Evolutionary conservation across 2,329 filamentous ascomycete genomes (phyloP).

Genomic region (Fragosphaeria purpurea): DNA sequence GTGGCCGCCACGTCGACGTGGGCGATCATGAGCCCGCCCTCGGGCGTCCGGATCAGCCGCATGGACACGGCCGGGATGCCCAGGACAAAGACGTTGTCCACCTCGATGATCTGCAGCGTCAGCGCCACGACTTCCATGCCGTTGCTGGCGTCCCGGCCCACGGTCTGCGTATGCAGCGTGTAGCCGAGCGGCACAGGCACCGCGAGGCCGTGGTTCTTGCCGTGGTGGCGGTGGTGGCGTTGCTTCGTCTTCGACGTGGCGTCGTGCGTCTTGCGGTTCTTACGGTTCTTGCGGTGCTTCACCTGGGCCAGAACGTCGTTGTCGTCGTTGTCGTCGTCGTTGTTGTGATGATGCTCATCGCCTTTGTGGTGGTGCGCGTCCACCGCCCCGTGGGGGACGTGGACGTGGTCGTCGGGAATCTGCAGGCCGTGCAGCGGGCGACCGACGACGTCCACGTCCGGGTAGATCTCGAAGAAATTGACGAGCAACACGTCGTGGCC

Average conservation of each 20-base stretch:
- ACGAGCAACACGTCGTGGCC: conserved; percentile 41
- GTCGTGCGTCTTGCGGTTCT: conserved; percentile 10
- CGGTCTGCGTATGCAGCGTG: conserved; percentile 31
- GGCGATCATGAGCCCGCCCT: conserved; percentile 45
- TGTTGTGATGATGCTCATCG: conserved; percentile 5
- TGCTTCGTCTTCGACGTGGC: conserved; percentile 3
- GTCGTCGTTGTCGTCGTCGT: conserved; percentile 14
- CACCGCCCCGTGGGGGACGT: not conserved
- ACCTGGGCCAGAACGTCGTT: not conserved
- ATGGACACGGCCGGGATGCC: conserved; percentile 47
- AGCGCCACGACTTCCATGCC: conserved; percentile 42
- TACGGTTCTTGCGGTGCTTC: not conserved
- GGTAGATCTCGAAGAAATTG: conserved; percentile 53
- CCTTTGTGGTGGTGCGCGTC: not conserved
- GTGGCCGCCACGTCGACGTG: conserved; percentile 28
- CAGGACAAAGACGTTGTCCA: conserved; percentile 45
- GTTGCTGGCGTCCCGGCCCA: conserved; percentile 39
- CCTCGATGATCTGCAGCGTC: conserved; percentile 49
- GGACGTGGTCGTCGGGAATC: conserved; percentile 24
- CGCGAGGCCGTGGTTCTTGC: conserved; percentile 3
- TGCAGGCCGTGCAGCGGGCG: conserved; percentile 36
- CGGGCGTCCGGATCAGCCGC: conserved; percentile 49
- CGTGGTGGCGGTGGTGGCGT: conserved; percentile 2
- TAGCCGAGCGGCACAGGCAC: conserved; percentile 36
- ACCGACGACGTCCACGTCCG: conserved; percentile 36